phyloP scores from a whole-genome alignment of 306 rosid genomes.

The Trifolium repens region DNA sequence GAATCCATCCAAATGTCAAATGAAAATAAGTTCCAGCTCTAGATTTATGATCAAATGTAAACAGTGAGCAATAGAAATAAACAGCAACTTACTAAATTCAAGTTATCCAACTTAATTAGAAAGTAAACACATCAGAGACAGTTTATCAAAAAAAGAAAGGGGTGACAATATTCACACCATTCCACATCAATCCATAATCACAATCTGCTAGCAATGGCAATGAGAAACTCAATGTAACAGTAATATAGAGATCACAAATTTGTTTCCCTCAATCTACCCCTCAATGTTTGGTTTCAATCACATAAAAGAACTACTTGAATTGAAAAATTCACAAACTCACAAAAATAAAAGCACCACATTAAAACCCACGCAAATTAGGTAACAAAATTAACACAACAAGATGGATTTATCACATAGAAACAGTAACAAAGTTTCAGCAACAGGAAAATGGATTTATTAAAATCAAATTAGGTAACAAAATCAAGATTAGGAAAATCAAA shows the following conservation, averaged over 20 bases:
- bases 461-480: too few species aligned
- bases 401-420: too few species aligned
- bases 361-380: too few species aligned
- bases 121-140: neutral
- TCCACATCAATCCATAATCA: conserved; percentile 23
- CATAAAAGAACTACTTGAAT: too few species aligned
- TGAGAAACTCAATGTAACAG: neutral
- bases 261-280: neutral
- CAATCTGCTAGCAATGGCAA: conserved; percentile 13
- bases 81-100: conserved; percentile 1
- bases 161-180: neutral
- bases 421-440: too few species aligned
- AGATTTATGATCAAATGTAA: neutral
- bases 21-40: conserved; percentile 21
- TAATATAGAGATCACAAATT: neutral
- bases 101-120: neutral
- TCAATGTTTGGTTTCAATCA: too few species aligned
- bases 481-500: too few species aligned
- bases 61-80: neutral
- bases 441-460: too few species aligned
- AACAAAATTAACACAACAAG: too few species aligned
- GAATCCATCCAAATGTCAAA: conserved; percentile 22
- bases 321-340: too few species aligned
- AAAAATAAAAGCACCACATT: too few species aligned
- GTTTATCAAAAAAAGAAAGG: too few species aligned